These are phyloP conservation scores for Carex kokanica DNA, from an alignment of 176 grass and related monocot species.

Conservation along the genomic window DNA sequence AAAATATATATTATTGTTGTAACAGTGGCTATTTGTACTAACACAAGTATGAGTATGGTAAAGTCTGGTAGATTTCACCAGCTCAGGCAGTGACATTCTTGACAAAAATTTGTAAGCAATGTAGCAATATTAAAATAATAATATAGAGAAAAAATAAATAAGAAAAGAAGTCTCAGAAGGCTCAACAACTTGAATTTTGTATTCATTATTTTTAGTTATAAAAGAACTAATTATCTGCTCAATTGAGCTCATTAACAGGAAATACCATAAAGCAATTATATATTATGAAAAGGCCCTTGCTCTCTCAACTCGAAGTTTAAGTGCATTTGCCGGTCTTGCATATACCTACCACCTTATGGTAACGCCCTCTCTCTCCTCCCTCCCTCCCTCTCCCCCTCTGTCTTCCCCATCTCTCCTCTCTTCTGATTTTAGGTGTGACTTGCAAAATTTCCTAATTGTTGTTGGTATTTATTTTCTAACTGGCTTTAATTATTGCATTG, in stretches of 20 bases:
- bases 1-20: slow-evolving; percentile 4
- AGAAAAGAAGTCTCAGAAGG: not conserved
- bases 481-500: slow-evolving; percentile 24
- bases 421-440: not conserved
- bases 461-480: not conserved
- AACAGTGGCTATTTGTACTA: not conserved
- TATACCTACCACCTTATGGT: slow-evolving; percentile 93
- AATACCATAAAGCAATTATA: slow-evolving; percentile 73
- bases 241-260: slow-evolving; percentile 50
- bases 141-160: not conserved
- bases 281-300: slow-evolving; percentile 90
- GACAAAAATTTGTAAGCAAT: not conserved
- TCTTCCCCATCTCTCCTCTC: too few relatives aligned
- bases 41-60: not conserved
- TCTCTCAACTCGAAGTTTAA: slow-evolving; percentile 84
- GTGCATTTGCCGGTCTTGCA: slow-evolving; percentile 76
- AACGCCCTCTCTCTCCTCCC: slow-evolving; percentile 30
- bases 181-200: not conserved
- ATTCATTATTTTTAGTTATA: not conserved
- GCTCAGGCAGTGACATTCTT: not conserved
- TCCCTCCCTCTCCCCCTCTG: not conserved
- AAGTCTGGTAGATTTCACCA: not conserved
- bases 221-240: not conserved
- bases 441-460: not conserved
- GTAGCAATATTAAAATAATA: not conserved